Conservation (phyloP, 2,329 filamentous ascomycete species). For the Aspergillus pseudoglaucus region DNA sequence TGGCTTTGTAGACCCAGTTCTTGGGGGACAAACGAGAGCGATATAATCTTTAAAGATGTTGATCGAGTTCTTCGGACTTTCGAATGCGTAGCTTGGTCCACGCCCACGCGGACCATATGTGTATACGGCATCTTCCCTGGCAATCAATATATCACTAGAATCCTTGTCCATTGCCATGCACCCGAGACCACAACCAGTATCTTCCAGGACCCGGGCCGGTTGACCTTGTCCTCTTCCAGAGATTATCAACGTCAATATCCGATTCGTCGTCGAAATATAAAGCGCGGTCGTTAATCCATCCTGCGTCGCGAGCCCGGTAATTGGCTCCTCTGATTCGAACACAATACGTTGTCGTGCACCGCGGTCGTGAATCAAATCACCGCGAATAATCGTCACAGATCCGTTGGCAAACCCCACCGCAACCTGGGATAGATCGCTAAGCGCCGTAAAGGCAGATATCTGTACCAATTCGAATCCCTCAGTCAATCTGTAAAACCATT, state of each 20-base stretch:
- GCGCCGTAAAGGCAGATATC: slow-evolving; percentile 77
- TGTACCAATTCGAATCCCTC: slow-evolving; percentile 6
- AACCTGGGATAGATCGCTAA: slow-evolving; percentile 84
- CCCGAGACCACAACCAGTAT: slow-evolving; percentile 82
- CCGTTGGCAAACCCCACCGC: slow-evolving; percentile 96
- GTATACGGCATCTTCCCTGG: slow-evolving; percentile 89
- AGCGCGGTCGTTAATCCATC: slow-evolving; percentile 63
- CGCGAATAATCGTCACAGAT: slow-evolving; percentile 84
- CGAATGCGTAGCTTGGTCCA: slow-evolving; percentile 82
- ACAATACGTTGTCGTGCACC: slow-evolving; percentile 91
- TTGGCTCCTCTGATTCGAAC: slow-evolving; percentile 92
- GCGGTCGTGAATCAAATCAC: slow-evolving; percentile 90
- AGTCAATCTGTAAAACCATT: slow-evolving; percentile 1
- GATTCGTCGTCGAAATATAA: slow-evolving; percentile 84
- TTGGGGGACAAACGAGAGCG: slow-evolving; percentile 74
- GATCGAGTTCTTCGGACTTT: slow-evolving; percentile 79
- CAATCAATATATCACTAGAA: slow-evolving; percentile 83
- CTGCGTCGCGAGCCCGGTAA: slow-evolving; percentile 81
- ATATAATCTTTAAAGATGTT: slow-evolving; percentile 78
- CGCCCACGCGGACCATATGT: slow-evolving; percentile 81
- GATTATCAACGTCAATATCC: slow-evolving; percentile 79
- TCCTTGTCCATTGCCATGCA: slow-evolving; percentile 85
- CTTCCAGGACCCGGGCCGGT: slow-evolving; percentile 80
- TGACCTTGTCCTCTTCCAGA: slow-evolving; percentile 85
- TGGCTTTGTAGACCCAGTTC: slow-evolving; percentile 48